A percentile compares a stretch with the other conserved stretches of the same genome.
Evolutionary conservation across 805 yeast species (phyloP).

Genomic region (Pichia occidentalis): DNA sequence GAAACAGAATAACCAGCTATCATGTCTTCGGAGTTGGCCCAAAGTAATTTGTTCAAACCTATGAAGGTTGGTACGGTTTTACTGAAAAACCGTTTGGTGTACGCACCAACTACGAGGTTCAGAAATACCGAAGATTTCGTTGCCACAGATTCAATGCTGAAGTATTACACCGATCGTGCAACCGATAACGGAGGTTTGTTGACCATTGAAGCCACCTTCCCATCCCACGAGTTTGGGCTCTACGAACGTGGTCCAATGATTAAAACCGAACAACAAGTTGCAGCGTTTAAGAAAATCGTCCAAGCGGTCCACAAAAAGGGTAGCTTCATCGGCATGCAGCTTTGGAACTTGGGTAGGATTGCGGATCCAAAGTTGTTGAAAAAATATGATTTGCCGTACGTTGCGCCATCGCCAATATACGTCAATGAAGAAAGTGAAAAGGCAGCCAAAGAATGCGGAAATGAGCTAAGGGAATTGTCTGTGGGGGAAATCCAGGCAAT

Average conservation of each 20-base stretch:
- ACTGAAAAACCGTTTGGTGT: slow-evolving; percentile 37
- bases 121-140: slow-evolving; percentile 34
- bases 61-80: slow-evolving; percentile 35
- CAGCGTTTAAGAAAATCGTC: slow-evolving; percentile 44
- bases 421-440: slow-evolving; percentile 32
- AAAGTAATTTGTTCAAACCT: slow-evolving; percentile 34
- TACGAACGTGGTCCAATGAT: slow-evolving; percentile 44
- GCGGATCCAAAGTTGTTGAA: slow-evolving; percentile 34
- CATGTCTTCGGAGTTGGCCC: slow-evolving; percentile 10
- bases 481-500: slow-evolving; percentile 36
- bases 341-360: slow-evolving; percentile 45
- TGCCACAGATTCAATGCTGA: slow-evolving; percentile 41
- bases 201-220: slow-evolving; percentile 54
- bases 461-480: slow-evolving; percentile 43
- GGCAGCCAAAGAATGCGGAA: slow-evolving; percentile 30
- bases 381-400: slow-evolving; percentile 29
- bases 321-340: slow-evolving; percentile 40
- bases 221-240: slow-evolving; percentile 38
- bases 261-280: slow-evolving; percentile 39
- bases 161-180: slow-evolving; percentile 54
- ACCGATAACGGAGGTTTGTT: slow-evolving; percentile 50
- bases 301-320: slow-evolving; percentile 45
- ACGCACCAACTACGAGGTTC: slow-evolving; percentile 48
- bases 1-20: too few species aligned
- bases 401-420: slow-evolving; percentile 36